Percentiles rank a stretch among this genome's conserved stretches.
Evolutionary conservation across 345 rosid species (phyloP).

Genomic region (Murraya paniculata): DNA sequence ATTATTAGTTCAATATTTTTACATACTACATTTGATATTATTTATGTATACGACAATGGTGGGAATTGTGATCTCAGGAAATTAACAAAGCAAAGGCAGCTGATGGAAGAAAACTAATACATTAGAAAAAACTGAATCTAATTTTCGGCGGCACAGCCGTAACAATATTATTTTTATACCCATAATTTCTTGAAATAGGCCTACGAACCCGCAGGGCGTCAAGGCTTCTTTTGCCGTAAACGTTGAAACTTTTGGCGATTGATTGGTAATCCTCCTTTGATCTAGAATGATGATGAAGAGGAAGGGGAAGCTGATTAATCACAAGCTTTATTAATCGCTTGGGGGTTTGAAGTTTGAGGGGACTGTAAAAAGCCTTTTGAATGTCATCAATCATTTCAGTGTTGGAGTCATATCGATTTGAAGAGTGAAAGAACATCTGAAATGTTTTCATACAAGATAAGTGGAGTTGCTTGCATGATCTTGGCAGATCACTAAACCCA

Average conservation of each 20-base stretch:
- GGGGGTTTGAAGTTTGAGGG: slow-evolving; percentile 21
- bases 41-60: no score
- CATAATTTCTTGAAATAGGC: slow-evolving; percentile 4
- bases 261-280: slow-evolving; percentile 6
- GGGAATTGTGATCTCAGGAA: no score
- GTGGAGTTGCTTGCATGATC: slow-evolving; percentile 37
- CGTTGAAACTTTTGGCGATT: background rate
- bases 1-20: no score
- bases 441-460: slow-evolving; percentile 40
- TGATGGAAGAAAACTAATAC: background rate
- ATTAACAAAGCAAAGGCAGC: no score
- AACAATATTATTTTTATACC: background rate
- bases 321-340: background rate
- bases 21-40: no score
- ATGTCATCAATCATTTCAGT: slow-evolving; percentile 43
- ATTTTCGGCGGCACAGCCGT: slow-evolving; percentile 2
- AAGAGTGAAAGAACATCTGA: slow-evolving; percentile 47
- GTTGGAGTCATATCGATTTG: slow-evolving; percentile 41
- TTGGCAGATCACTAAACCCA: slow-evolving; percentile 36
- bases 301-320: background rate
- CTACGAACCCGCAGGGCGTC: background rate
- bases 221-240: background rate
- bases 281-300: background rate
- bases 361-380: slow-evolving; percentile 47
- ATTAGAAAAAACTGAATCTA: slow-evolving; percentile 16